Conservation (phyloP, 2,329 filamentous ascomycete species). For the Chalaropsis ovoidea region DNA sequence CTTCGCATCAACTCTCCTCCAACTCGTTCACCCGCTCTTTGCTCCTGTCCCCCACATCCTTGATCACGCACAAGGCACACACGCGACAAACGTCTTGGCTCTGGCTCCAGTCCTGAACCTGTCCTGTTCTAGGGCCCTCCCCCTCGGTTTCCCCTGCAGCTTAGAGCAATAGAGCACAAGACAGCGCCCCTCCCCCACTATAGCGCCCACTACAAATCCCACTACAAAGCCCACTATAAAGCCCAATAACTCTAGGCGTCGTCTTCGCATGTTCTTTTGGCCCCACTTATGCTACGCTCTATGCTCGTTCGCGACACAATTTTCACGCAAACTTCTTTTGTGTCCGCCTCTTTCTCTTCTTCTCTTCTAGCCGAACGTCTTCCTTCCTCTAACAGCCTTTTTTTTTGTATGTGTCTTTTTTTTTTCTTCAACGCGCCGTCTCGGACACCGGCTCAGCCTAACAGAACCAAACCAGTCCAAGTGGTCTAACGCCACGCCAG, state of each 20-base stretch:
- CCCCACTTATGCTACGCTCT: neutral
- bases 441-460: no score
- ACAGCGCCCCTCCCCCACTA: no score
- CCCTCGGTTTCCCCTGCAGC: neutral
- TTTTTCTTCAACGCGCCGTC: no score
- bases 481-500: no score
- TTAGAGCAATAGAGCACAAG: neutral
- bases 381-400: neutral
- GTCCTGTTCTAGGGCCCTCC: neutral
- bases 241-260: neutral
- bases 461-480: no score
- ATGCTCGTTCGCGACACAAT: neutral
- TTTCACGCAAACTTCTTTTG: neutral
- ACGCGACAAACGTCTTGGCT: constrained; percentile 7
- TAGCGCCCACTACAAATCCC: neutral
- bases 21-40: neutral
- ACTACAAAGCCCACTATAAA: neutral
- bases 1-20: no score
- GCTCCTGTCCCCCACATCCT: neutral
- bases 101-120: neutral
- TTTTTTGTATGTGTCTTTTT: no score
- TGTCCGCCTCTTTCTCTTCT: neutral
- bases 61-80: constrained; percentile 7
- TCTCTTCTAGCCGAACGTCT: neutral
- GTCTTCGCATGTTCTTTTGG: neutral